Evolutionary conservation across 2,329 filamentous ascomycete genomes (phyloP).

Genomic region (Lachnellula arida): DNA sequence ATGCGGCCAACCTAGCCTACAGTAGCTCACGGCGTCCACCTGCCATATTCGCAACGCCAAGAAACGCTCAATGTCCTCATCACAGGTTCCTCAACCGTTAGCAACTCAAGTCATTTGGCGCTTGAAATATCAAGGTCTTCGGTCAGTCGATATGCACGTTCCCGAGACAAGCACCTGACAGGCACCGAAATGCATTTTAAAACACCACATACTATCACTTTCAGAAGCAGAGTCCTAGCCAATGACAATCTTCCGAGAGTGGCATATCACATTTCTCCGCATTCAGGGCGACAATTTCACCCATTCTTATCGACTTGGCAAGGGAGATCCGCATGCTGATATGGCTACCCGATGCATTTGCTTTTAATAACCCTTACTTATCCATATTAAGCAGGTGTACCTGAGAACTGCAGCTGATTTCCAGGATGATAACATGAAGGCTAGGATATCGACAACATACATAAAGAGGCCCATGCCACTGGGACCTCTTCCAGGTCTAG

Average conservation of each 20-base stretch:
- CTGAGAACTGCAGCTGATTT: background rate
- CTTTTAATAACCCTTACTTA: background rate
- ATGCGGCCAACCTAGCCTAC: no score
- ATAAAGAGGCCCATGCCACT: background rate
- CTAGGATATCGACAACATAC: background rate
- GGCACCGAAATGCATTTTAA: no score
- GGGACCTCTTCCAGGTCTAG: background rate
- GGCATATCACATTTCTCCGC: background rate
- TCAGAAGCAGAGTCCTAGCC: background rate
- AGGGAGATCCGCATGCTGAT: background rate
- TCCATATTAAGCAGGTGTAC: slow-evolving; percentile 4
- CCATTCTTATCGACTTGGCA: slow-evolving; percentile 6
- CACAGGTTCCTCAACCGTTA: no score
- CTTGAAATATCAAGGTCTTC: no score
- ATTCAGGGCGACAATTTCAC: background rate
- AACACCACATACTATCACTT: background rate
- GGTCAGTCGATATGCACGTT: no score
- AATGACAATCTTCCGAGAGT: background rate
- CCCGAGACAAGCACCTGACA: no score
- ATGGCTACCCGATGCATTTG: background rate
- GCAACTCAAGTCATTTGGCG: no score
- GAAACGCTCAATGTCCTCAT: no score
- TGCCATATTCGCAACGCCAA: no score
- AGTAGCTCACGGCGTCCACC: no score
- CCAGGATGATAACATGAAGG: background rate